A percentile compares a stretch with the other conserved stretches of the same genome.
Conservation (phyloP, 768 basidiomycete species). For the Boletus tomentosulus region DNA sequence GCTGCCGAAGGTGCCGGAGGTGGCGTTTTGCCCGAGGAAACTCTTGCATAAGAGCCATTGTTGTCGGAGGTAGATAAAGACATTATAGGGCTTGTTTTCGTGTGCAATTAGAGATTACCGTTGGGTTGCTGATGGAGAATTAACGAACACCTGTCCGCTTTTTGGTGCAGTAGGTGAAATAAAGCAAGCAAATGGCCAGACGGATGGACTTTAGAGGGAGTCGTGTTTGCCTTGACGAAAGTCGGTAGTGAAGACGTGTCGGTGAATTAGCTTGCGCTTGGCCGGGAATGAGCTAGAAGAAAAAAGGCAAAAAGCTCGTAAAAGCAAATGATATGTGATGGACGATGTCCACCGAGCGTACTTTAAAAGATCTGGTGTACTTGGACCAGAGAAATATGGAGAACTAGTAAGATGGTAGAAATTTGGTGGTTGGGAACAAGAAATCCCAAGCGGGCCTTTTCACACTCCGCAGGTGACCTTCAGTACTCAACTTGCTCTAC, state of each 20-base stretch:
- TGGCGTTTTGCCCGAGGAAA: slow-evolving; percentile 83
- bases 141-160: slow-evolving; percentile 31
- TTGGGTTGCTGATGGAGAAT: slow-evolving; percentile 35
- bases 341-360: slow-evolving; percentile 31
- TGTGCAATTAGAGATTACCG: slow-evolving; percentile 80
- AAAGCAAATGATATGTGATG: slow-evolving; percentile 31
- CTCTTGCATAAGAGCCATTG: slow-evolving; percentile 77
- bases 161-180: slow-evolving; percentile 30
- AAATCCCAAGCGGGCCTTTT: slow-evolving; percentile 29
- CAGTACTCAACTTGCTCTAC: background rate
- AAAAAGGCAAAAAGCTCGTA: slow-evolving; percentile 15
- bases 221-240: slow-evolving; percentile 29
- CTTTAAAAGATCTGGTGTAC: slow-evolving; percentile 33
- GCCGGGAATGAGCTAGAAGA: slow-evolving; percentile 24
- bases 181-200: slow-evolving; percentile 19
- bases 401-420: slow-evolving; percentile 38
- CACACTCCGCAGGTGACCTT: slow-evolving; percentile 30
- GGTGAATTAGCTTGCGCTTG: slow-evolving; percentile 32
- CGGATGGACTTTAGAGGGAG: slow-evolving; percentile 15
- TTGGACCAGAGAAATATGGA: slow-evolving; percentile 33
- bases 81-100: slow-evolving; percentile 66
- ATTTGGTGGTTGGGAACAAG: slow-evolving; percentile 29
- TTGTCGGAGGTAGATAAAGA: slow-evolving; percentile 85
- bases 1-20: slow-evolving; percentile 89
- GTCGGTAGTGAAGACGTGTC: slow-evolving; percentile 19